A percentile compares a stretch with the other conserved stretches of the same genome.
These are phyloP conservation scores for Vinca major DNA, from an alignment of 305 asterid species.

Conservation along the genomic window DNA sequence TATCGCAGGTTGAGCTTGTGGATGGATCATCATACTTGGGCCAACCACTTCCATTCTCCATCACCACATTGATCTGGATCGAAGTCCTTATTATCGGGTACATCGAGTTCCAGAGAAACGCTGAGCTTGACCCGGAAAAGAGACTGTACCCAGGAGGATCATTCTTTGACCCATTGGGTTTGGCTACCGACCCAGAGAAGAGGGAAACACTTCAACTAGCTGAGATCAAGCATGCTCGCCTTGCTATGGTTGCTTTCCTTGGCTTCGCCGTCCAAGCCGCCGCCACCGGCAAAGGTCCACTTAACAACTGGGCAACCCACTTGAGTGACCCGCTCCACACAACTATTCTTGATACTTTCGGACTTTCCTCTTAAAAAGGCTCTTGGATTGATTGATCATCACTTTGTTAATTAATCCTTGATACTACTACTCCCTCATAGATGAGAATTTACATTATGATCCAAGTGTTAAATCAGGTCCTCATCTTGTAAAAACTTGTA, in stretches of 20 bases:
- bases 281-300: slow-evolving; percentile 96
- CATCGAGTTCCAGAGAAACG: slow-evolving; percentile 92
- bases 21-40: slow-evolving; percentile 93
- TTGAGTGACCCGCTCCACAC: slow-evolving; percentile 99
- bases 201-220: slow-evolving; percentile 76
- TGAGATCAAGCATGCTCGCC: slow-evolving; percentile 98
- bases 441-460: slow-evolving; percentile 8
- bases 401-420: not conserved
- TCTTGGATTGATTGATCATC: not conserved
- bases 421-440: not conserved
- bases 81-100: slow-evolving; percentile 75
- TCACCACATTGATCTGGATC: slow-evolving; percentile 74
- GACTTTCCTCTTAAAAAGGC: slow-evolving; percentile 38
- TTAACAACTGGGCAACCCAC: slow-evolving; percentile 97
- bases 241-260: slow-evolving; percentile 85
- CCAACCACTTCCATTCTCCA: slow-evolving; percentile 85
- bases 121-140: slow-evolving; percentile 92
- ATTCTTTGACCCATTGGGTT: slow-evolving; percentile 80
- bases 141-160: slow-evolving; percentile 91
- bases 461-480: not conserved
- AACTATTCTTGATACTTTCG: slow-evolving; percentile 82
- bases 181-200: slow-evolving; percentile 93
- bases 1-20: slow-evolving; percentile 62
- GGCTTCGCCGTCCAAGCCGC: slow-evolving; percentile 97
- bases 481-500: slow-evolving; percentile 12